phyloP scores from a whole-genome alignment of 139 green algal species.

The Chlamydomonas sp. region DNA sequence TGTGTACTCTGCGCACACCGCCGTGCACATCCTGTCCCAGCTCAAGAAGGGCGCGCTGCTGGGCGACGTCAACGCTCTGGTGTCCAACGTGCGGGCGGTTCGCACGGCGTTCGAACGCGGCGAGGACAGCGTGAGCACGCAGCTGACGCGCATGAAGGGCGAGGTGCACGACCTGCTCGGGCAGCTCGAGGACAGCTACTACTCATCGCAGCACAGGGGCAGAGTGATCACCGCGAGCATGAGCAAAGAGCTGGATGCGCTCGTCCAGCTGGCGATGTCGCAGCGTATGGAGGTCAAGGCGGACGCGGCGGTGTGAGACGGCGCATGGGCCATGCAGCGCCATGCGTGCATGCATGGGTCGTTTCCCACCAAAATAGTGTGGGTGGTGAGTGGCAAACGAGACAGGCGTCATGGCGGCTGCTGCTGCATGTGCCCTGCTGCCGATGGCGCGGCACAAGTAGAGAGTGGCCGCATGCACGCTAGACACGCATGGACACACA shows the following conservation, averaged over 20 bases:
- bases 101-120: slow-evolving; percentile 10
- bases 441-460: no score
- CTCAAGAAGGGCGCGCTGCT: slow-evolving; percentile 32
- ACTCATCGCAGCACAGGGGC: slow-evolving; percentile 12
- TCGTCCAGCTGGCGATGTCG: slow-evolving; percentile 10
- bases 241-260: not conserved
- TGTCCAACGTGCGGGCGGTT: slow-evolving; percentile 15
- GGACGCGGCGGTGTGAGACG: no score
- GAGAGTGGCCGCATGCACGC: no score
- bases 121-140: slow-evolving; percentile 9
- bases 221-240: not conserved
- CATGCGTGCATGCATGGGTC: no score
- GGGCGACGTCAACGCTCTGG: slow-evolving; percentile 22
- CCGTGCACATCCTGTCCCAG: slow-evolving; percentile 18
- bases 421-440: no score
- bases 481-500: no score
- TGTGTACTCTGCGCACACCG: slow-evolving; percentile 24
- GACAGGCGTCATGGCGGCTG: no score
- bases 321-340: no score
- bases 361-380: no score
- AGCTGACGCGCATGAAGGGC: not conserved
- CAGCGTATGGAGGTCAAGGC: no score
- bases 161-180: slow-evolving; percentile 13
- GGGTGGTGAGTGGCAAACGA: no score
- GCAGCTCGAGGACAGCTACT: slow-evolving; percentile 13